Percentiles rank a stretch among this genome's conserved stretches.
These are phyloP conservation scores for Paradendryphiella salina DNA, from an alignment of 2,329 filamentous ascomycete species.

Conservation along the genomic window DNA sequence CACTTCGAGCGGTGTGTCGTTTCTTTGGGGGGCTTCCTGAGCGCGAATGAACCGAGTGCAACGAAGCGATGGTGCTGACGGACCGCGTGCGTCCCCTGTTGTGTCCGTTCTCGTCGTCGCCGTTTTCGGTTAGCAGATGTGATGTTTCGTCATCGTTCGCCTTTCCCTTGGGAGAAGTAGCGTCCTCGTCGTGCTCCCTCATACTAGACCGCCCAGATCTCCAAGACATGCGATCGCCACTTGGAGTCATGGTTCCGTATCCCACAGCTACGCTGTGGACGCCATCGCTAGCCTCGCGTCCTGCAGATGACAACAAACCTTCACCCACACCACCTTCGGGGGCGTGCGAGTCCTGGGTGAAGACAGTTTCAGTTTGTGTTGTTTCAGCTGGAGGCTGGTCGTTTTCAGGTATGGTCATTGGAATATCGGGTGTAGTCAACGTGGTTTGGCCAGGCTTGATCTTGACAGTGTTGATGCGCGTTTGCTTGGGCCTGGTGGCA, in stretches of 20 bases:
- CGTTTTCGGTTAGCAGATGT: slow-evolving; percentile 25
- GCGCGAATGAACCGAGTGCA: slow-evolving; percentile 33
- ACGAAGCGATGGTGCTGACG: slow-evolving; percentile 41
- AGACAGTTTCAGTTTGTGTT: slow-evolving; percentile 2
- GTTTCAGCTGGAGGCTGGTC: slow-evolving; percentile 32
- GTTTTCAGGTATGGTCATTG: slow-evolving; percentile 50
- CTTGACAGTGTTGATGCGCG: slow-evolving; percentile 65
- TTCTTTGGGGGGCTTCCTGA: slow-evolving; percentile 35
- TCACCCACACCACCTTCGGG: slow-evolving; percentile 58
- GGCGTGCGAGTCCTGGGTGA: slow-evolving; percentile 39
- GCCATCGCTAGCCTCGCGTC: slow-evolving; percentile 65
- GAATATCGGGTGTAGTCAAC: slow-evolving; percentile 59
- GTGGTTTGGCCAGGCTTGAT: slow-evolving; percentile 64
- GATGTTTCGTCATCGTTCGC: slow-evolving; percentile 18
- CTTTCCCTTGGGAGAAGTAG: slow-evolving; percentile 31
- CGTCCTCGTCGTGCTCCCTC: slow-evolving; percentile 23
- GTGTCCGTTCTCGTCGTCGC: slow-evolving; percentile 5
- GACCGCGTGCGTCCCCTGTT: slow-evolving; percentile 24
- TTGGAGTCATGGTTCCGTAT: slow-evolving; percentile 49
- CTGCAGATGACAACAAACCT: slow-evolving; percentile 58
- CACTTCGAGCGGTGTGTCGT: slow-evolving; percentile 64
- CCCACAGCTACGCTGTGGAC: slow-evolving; percentile 60
- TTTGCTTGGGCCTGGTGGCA: slow-evolving; percentile 62
- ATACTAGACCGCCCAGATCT: slow-evolving; percentile 22
- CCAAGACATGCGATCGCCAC: slow-evolving; percentile 36